Evolutionary conservation across 2,329 filamentous ascomycete genomes (phyloP), one percentile per base, ranked within the genome.

Genomic region (Fusarium proliferatum): DNA sequence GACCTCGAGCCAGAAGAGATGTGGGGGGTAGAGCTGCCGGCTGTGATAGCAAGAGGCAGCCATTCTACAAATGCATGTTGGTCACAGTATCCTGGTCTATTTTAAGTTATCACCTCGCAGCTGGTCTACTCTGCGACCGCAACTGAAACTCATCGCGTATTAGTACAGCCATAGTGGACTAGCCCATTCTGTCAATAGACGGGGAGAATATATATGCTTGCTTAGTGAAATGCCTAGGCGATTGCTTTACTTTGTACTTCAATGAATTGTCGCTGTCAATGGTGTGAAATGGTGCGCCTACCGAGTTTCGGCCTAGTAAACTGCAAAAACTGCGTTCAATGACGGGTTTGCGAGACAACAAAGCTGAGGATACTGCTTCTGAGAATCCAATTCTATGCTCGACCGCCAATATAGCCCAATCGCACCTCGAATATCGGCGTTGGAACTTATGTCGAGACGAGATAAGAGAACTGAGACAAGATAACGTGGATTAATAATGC

Each of bases 401-500:
- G 9, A 12, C 16, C 12, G 28, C 3, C 6, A 45, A 26, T 19
- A n/a, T 13, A 8, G 5, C 8, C 1, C n/a, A 16, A 21, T 17
- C 8, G 6, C 19, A 34, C 6, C 2, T 17, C 6, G 15, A 33
- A 6, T 11, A 21, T 52, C 12, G n/a, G 6, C 9, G 8, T 36
- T 17, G 49, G 33, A 26, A 12, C 17, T 21, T 28, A 1, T 28
- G 7, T 28, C 2, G 34, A n/a, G 39, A 28, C 21, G 28, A 16
- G 36, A 46, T 46, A 57, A 57, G 28, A 23, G 16, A 52, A 2
- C 12, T 11, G 30, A 46, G 36, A 36, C 12, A 42, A 10, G 46
- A 55, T 42, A 61, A 56, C n/a, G 19, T 49, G 34, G 64, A 68
- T 68, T 68, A 68, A 62, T 68, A 68, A 68, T 68, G 64, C 13